Conservation (phyloP, 2,329 filamentous ascomycete genomes). For the Daldinia sp. region DNA sequence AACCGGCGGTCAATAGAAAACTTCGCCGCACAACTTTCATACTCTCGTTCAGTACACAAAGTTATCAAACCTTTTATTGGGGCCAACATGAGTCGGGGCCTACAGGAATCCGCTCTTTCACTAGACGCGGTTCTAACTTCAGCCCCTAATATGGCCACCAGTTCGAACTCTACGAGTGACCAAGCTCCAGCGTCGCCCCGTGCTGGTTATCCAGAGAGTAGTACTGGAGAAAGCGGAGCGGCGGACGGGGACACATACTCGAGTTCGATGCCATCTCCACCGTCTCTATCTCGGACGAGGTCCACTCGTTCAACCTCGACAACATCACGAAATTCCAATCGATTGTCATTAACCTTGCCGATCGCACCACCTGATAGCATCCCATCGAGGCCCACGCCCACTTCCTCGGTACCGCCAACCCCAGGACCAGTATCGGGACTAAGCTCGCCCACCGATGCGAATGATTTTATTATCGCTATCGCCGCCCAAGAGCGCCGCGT, state of each 20-base stretch:
- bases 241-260: conserved; percentile 45
- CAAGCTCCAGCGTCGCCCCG: conserved; percentile 36
- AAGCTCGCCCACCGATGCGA: conserved; percentile 65
- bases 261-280: conserved; percentile 55
- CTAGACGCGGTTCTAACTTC: conserved; percentile 48
- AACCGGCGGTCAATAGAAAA: conserved; percentile 40
- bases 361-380: conserved; percentile 67
- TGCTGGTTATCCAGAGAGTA: conserved; percentile 31
- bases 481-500: conserved; percentile 93
- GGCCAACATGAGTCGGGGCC: conserved; percentile 48
- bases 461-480: conserved; percentile 85
- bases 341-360: conserved; percentile 72
- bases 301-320: conserved; percentile 66
- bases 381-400: conserved; percentile 65
- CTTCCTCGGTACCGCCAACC: conserved; percentile 63
- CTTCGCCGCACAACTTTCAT: conserved; percentile 33
- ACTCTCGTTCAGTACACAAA: conserved; percentile 40
- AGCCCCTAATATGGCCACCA: conserved; percentile 38
- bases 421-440: conserved; percentile 60
- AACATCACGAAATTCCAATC: conserved; percentile 66
- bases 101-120: conserved; percentile 44
- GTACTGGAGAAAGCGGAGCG: conserved; percentile 36
- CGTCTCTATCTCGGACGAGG: conserved; percentile 56
- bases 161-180: conserved; percentile 29
- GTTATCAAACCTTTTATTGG: conserved; percentile 38